These are phyloP conservation scores for Cercospora sojina DNA, from an alignment of 2,329 filamentous ascomycete species.

Conservation along the genomic window DNA sequence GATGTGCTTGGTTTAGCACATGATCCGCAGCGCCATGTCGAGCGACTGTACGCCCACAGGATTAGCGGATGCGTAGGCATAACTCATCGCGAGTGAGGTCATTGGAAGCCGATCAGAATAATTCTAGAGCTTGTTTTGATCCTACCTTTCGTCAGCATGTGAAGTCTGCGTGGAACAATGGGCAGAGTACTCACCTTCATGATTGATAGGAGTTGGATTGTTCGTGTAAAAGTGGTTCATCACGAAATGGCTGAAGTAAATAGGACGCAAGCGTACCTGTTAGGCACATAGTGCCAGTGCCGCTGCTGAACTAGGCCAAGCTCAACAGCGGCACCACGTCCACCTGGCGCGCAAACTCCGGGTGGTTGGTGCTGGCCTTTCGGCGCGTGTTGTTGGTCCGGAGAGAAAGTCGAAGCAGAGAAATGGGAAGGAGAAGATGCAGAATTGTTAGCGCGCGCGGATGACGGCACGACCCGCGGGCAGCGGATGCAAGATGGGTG, in stretches of 20 bases:
- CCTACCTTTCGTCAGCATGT: background rate
- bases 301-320: background rate
- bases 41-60: background rate
- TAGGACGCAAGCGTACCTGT: background rate
- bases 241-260: constrained; percentile 18
- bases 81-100: background rate
- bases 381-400: background rate
- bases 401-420: background rate
- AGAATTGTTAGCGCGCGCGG: background rate
- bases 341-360: background rate
- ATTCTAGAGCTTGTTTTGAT: constrained; percentile 52
- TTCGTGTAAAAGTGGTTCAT: constrained; percentile 43
- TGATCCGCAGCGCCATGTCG: background rate
- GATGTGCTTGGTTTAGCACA: background rate
- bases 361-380: background rate
- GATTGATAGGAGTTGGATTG: constrained; percentile 60
- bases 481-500: background rate
- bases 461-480: background rate
- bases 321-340: background rate
- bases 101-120: constrained; percentile 49
- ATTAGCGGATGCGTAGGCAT: background rate
- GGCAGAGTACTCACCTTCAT: constrained; percentile 49
- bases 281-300: background rate
- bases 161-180: background rate
- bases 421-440: constrained; percentile 1